A percentile compares a stretch with the other conserved stretches of the same genome.
These are phyloP conservation scores for Fusarium sp. DNA, from an alignment of 2,329 filamentous ascomycete genomes.

Conservation along the genomic window DNA sequence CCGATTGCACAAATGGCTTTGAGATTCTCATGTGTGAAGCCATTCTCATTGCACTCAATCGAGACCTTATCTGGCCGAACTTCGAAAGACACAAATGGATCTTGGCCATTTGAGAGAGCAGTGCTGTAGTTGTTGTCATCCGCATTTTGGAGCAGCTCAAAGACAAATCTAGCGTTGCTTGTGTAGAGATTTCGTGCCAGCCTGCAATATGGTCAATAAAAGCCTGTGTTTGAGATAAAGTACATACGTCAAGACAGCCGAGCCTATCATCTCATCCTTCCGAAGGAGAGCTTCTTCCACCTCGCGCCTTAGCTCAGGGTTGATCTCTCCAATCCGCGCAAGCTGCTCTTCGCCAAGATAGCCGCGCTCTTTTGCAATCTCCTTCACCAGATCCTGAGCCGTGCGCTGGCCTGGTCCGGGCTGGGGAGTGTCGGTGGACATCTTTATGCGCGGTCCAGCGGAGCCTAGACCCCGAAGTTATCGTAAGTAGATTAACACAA, in stretches of 20 bases:
- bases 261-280: constrained; percentile 37
- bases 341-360: constrained; percentile 35
- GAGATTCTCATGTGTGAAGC: constrained; percentile 53
- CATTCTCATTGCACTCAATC: constrained; percentile 60
- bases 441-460: background rate
- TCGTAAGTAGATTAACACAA: background rate
- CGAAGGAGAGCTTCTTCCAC: constrained; percentile 35
- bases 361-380: constrained; percentile 35
- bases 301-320: constrained; percentile 24
- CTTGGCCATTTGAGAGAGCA: constrained; percentile 17
- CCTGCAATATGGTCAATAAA: constrained; percentile 34
- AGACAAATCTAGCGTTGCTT: constrained; percentile 56
- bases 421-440: background rate
- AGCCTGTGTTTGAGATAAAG: background rate
- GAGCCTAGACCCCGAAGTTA: constrained; percentile 1
- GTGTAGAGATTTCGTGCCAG: constrained; percentile 54
- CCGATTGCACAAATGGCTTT: constrained; percentile 56
- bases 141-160: constrained; percentile 63
- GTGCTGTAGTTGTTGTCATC: constrained; percentile 57
- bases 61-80: constrained; percentile 50
- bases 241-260: constrained; percentile 35
- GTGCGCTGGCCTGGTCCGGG: background rate
- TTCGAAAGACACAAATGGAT: constrained; percentile 47
- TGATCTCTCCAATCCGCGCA: constrained; percentile 21
- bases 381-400: constrained; percentile 27